phyloP scores from a whole-genome alignment of 768 basidiomycete genomes.

The Trametes cingulata region DNA sequence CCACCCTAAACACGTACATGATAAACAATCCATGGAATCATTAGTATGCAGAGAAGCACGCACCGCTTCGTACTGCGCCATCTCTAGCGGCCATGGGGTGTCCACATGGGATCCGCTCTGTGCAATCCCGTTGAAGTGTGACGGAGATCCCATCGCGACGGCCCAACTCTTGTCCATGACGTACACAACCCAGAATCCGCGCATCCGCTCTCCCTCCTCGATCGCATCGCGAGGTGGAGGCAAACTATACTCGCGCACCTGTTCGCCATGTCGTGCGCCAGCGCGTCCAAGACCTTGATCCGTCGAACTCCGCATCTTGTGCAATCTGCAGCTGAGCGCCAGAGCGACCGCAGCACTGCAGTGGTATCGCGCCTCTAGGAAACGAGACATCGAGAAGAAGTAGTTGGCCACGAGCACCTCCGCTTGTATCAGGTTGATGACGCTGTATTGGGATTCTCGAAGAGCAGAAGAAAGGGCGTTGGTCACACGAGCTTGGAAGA shows the following conservation, averaged over 20 bases:
- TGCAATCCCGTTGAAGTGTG: constrained; percentile 55
- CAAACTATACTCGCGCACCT: constrained; percentile 25
- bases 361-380: constrained; percentile 58
- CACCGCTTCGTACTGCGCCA: constrained; percentile 36
- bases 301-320: constrained; percentile 29
- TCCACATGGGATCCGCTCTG: constrained; percentile 38
- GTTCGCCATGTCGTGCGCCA: not conserved
- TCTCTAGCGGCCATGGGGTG: constrained; percentile 41
- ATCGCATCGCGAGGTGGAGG: constrained; percentile 39
- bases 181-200: constrained; percentile 65
- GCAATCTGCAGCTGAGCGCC: constrained; percentile 27
- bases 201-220: constrained; percentile 67
- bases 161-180: constrained; percentile 59
- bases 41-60: constrained; percentile 6
- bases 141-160: constrained; percentile 52
- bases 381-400: constrained; percentile 58
- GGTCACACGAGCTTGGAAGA: constrained; percentile 49
- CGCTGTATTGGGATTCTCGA: constrained; percentile 32
- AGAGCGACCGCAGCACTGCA: constrained; percentile 45
- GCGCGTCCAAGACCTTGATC: constrained; percentile 1
- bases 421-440: constrained; percentile 34
- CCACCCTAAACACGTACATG: constrained; percentile 30
- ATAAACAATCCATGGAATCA: not conserved
- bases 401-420: constrained; percentile 66
- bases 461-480: constrained; percentile 38